Evolutionary conservation across 176 grass and related monocot species (phyloP), one percentile per base, ranked within the genome.

Genomic region (Neostapfia colusana): DNA sequence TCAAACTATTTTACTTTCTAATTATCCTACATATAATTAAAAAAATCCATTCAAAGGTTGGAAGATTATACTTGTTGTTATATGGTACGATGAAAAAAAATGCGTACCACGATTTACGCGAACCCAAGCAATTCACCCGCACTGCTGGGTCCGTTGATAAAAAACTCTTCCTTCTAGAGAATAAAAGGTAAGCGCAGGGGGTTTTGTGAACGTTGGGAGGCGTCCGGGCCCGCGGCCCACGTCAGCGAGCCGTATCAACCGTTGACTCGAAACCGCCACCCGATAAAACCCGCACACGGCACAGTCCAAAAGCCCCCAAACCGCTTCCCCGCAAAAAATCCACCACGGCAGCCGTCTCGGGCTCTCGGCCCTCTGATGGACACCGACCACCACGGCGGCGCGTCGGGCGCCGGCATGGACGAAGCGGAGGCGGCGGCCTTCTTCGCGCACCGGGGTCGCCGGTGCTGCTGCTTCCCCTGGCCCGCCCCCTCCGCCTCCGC

Each of bases 381-480:
- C 46, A 41, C 39, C 13, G 77, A 88, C 65, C 62, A 34, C 70
- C 69, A 41, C 76, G 86, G 76, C 81, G 80, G 75, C 79, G 68
- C 74, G 42, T 77, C 74, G 59, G 75, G 13, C 70, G 42, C 34
- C 4, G 78, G 68, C 45, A 18, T 40, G 15, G 86, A 85, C 77
- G 86, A 81, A 2, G 82, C 77, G 39, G 82, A 88, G 77, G 77
- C 77, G n/a, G n/a, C n/a, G 39, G 86, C 72, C 71, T 89, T 89
- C 77, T 85, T 89, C 82, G 55, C 86, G 57, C 82, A 40, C 28
- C 57, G 77, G 6, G 23, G 86, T 31, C 28, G 71, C 15, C 64
- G 81, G 1, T 89, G 86, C 82, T 85, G 86, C 82, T 89, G 76
- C 69, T 85, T 85, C 86, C 82, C 72, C 10, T 89, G 86, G 86